Percentiles rank a stretch among this genome's conserved stretches.
phyloP scores from a whole-genome alignment of 192 early-diverging fungal species.

The Coemansia sp. region DNA sequence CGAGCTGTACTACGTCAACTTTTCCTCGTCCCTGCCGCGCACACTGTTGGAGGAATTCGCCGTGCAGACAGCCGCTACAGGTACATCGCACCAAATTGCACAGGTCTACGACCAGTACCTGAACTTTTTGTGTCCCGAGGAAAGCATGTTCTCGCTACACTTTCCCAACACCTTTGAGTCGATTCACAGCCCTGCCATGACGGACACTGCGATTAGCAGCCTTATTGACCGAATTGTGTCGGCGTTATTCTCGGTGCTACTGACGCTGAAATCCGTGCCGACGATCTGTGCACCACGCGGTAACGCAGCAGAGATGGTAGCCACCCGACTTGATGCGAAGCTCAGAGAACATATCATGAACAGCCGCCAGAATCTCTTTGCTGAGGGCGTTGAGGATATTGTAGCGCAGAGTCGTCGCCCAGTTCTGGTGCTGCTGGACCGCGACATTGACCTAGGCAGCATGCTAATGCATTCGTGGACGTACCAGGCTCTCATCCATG shows the following conservation, averaged over 20 bases:
- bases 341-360: constrained; percentile 94
- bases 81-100: constrained; percentile 78
- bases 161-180: constrained; percentile 77
- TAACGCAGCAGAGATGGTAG: constrained; percentile 93
- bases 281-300: constrained; percentile 90
- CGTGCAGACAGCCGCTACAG: constrained; percentile 71
- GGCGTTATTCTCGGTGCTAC: constrained; percentile 87
- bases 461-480: constrained; percentile 99
- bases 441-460: constrained; percentile 87
- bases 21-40: constrained; percentile 84
- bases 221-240: constrained; percentile 79
- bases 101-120: constrained; percentile 98
- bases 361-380: constrained; percentile 82
- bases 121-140: constrained; percentile 91
- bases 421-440: constrained; percentile 88
- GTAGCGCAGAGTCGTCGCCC: constrained; percentile 64
- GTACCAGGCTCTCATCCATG: constrained; percentile 95
- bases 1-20: constrained; percentile 97
- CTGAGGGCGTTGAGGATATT: constrained; percentile 55
- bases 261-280: constrained; percentile 88
- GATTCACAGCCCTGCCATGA: constrained; percentile 81
- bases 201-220: constrained; percentile 81
- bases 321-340: constrained; percentile 83
- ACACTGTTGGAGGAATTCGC: constrained; percentile 94
- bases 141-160: constrained; percentile 91